phyloP scores from a whole-genome alignment of 1,284 basidiomycete species.

The Cutaneotrichosporon sp. region DNA sequence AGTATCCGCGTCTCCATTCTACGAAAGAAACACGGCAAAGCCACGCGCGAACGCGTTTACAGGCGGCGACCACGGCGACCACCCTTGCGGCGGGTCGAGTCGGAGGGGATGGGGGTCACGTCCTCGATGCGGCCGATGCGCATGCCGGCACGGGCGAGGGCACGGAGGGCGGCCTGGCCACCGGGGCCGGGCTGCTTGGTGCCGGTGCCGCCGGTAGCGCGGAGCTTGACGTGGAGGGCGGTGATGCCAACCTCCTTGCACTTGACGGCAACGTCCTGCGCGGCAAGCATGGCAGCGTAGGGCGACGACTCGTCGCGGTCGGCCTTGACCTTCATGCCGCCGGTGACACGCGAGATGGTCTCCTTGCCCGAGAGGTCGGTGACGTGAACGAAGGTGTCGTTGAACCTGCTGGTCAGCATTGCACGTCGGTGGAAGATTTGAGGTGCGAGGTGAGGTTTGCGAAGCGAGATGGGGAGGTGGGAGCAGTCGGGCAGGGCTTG shows the following conservation, averaged over 20 bases:
- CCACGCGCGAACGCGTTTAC: constrained; percentile 44
- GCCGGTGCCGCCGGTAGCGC: constrained; percentile 96
- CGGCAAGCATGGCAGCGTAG: constrained; percentile 99
- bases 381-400: constrained; percentile 99
- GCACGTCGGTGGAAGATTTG: too few relatives aligned
- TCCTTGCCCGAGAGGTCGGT: constrained; percentile 99
- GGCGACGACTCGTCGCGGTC: constrained; percentile 99
- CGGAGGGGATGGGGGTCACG: constrained; percentile 95
- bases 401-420: constrained; percentile 64
- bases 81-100: constrained; percentile 98
- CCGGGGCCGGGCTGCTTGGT: constrained; percentile 99
- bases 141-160: constrained; percentile 98
- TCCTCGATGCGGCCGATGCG: constrained; percentile 94
- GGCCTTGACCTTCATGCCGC: constrained; percentile 99
- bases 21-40: constrained; percentile 6
- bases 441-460: not conserved
- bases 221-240: constrained; percentile 83
- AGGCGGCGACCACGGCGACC: constrained; percentile 99
- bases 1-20: constrained; percentile 16
- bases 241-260: constrained; percentile 99
- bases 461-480: not conserved
- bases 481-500: too few relatives aligned
- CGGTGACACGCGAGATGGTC: constrained; percentile 97
- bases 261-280: constrained; percentile 92
- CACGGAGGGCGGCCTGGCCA: constrained; percentile 97